A percentile compares a stretch with the other conserved stretches of the same genome.
Evolutionary conservation across 2,329 filamentous ascomycete species (phyloP).

Genomic region (Ceratocystis variospora): DNA sequence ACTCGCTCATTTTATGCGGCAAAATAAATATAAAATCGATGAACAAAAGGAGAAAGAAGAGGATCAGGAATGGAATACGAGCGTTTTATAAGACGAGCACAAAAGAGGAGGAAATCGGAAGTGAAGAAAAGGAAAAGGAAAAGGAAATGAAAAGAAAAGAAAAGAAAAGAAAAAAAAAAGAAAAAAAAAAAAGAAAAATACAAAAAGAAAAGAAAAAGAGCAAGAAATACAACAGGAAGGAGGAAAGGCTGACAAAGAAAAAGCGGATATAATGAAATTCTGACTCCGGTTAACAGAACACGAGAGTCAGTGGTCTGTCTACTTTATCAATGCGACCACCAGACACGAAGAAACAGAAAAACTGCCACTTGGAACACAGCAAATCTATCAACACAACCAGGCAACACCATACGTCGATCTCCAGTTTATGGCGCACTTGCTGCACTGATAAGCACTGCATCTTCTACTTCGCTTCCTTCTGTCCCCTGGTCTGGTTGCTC

Average conservation of each 20-base stretch:
- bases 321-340: background rate
- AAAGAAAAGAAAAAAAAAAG: background rate
- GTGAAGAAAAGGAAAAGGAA: background rate
- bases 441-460: too few relatives aligned
- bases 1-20: slow-evolving; percentile 44
- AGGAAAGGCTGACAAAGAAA: slow-evolving; percentile 24
- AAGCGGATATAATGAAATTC: slow-evolving; percentile 5
- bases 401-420: too few relatives aligned
- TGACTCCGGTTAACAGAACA: background rate
- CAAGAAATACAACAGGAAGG: background rate
- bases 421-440: too few relatives aligned
- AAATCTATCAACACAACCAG: background rate
- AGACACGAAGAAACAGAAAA: background rate
- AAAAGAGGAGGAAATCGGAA: background rate
- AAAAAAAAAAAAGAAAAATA: background rate
- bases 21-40: background rate
- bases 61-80: background rate
- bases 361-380: too few relatives aligned
- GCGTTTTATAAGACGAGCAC: background rate
- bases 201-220: background rate
- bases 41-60: background rate
- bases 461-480: too few relatives aligned
- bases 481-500: background rate
- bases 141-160: background rate
- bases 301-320: too few relatives aligned